A percentile compares a stretch with the other conserved stretches of the same genome.
Evolutionary conservation across 2,329 filamentous ascomycete species (phyloP).

Genomic region (Hawksworthiomyces lignivorus): DNA sequence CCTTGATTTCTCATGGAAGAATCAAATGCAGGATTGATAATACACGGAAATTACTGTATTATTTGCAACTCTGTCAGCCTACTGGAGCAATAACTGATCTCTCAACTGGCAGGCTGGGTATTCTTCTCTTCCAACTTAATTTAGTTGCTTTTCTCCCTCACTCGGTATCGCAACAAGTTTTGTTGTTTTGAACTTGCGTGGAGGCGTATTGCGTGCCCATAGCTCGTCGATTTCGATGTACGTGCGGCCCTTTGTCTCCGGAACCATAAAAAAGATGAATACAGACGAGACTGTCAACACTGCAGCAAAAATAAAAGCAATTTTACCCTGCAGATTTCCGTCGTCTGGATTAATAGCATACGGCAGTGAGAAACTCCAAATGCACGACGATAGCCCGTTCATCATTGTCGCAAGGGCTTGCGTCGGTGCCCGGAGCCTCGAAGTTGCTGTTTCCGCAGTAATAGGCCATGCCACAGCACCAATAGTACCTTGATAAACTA

Average conservation of each 20-base stretch:
- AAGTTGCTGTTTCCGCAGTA: conserved; percentile 12
- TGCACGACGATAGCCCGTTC: conserved; percentile 8
- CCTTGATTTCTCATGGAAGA: conserved; percentile 2
- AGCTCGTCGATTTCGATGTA: conserved; percentile 18
- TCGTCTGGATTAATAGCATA: conserved; percentile 15
- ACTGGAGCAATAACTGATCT: too few relatives aligned
- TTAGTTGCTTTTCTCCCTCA: not conserved
- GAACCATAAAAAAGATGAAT: conserved; percentile 18
- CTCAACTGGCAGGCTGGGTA: too few relatives aligned
- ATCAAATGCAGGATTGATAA: too few relatives aligned
- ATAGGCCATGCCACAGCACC: conserved; percentile 24
- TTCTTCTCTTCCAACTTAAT: not conserved
- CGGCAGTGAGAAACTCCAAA: conserved; percentile 13
- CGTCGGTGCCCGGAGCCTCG: conserved; percentile 12
- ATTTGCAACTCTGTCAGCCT: too few relatives aligned
- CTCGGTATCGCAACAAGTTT: not conserved
- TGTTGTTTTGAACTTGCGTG: conserved; percentile 3
- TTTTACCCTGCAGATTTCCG: conserved; percentile 12
- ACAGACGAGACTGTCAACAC: conserved; percentile 9
- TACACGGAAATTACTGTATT: too few relatives aligned
- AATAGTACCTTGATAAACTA: conserved; percentile 27
- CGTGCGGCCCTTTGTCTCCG: conserved; percentile 17
- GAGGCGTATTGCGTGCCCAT: conserved; percentile 7
- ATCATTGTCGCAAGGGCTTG: conserved; percentile 13
- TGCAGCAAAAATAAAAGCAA: conserved; percentile 21